A percentile compares a stretch with the other conserved stretches of the same genome.
phyloP scores from a whole-genome alignment of 805 yeast species.

The Ogataea wickerhamii region DNA sequence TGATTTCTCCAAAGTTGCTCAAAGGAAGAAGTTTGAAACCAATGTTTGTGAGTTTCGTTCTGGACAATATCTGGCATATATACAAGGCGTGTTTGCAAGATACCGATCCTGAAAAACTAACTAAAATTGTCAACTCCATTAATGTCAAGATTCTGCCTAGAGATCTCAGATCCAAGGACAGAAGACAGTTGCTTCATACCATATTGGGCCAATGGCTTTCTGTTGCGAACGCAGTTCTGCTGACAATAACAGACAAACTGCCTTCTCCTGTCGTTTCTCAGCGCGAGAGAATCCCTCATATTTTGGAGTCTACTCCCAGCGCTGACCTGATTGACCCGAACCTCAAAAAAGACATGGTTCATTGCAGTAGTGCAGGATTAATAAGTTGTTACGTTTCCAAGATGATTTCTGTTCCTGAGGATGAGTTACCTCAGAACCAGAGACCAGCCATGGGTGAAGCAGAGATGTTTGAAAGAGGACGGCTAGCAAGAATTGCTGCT shows the following conservation, averaged over 20 bases:
- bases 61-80: slow-evolving; percentile 90
- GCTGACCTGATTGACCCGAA: slow-evolving; percentile 43
- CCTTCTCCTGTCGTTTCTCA: slow-evolving; percentile 86
- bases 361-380: slow-evolving; percentile 67
- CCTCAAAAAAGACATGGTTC: slow-evolving; percentile 53
- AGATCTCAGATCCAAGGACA: slow-evolving; percentile 77
- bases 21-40: slow-evolving; percentile 67
- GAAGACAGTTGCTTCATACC: slow-evolving; percentile 54
- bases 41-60: slow-evolving; percentile 77
- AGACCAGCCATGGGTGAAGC: slow-evolving; percentile 43
- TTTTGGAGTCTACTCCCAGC: slow-evolving; percentile 59
- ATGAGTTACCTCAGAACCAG: slow-evolving; percentile 65
- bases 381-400: slow-evolving; percentile 81
- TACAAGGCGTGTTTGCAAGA: slow-evolving; percentile 67
- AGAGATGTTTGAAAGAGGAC: slow-evolving; percentile 59
- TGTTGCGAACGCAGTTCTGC: slow-evolving; percentile 75
- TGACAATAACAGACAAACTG: slow-evolving; percentile 78
- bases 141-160: slow-evolving; percentile 67
- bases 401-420: slow-evolving; percentile 78
- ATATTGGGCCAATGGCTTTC: slow-evolving; percentile 95
- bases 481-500: slow-evolving; percentile 64
- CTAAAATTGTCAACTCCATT: slow-evolving; percentile 69
- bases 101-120: slow-evolving; percentile 65
- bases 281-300: slow-evolving; percentile 59
- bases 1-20: slow-evolving; percentile 60